Conservation (phyloP, 2,329 filamentous ascomycete genomes). For the Colletotrichum sp. region DNA sequence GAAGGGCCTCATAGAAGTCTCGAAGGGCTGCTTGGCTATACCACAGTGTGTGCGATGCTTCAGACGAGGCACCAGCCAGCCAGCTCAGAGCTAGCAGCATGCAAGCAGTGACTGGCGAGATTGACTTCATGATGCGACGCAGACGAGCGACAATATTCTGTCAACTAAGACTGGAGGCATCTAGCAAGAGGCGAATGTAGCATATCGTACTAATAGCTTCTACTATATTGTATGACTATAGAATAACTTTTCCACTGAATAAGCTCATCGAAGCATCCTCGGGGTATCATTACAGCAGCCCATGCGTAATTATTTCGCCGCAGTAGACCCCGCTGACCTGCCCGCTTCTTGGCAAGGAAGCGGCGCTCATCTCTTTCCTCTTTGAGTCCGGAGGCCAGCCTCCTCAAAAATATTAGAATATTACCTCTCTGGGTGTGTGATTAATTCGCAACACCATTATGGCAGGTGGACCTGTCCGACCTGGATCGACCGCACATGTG, state of each 20-base stretch:
- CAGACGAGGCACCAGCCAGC: neutral
- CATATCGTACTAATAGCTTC: neutral
- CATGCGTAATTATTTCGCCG: neutral
- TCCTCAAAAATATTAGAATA: neutral
- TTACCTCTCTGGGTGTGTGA: no score
- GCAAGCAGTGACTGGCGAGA: neutral
- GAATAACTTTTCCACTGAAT: neutral
- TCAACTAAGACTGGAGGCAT: neutral
- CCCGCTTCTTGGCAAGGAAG: neutral
- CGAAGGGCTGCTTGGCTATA: neutral
- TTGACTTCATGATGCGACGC: neutral
- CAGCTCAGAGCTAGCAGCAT: neutral
- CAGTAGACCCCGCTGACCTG: neutral
- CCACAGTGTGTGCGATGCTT: neutral
- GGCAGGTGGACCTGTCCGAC: no score
- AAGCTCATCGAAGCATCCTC: neutral
- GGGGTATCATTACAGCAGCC: neutral
- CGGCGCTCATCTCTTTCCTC: constrained; percentile 16
- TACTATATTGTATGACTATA: neutral
- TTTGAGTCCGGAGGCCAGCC: constrained; percentile 22
- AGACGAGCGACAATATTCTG: neutral
- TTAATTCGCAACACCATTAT: no score
- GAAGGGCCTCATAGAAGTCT: constrained; percentile 26
- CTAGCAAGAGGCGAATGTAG: neutral
- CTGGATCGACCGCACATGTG: no score